Evolutionary conservation across 2,329 filamentous ascomycete genomes (phyloP).

Genomic region (Orbilia javanica): DNA sequence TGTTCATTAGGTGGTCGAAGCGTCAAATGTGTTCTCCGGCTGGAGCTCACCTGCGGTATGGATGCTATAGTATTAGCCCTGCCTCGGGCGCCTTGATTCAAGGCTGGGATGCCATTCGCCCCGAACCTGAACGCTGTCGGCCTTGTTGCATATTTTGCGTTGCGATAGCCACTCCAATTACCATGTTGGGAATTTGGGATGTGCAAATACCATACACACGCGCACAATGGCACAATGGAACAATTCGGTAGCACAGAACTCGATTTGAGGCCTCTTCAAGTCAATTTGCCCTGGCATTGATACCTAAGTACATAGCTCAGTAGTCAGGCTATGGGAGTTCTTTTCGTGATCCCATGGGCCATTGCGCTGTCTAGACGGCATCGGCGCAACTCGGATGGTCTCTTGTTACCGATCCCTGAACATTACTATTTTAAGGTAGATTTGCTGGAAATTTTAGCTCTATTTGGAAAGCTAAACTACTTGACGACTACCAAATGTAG

Average conservation of each 20-base stretch:
- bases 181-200: background rate
- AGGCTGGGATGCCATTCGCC: no score
- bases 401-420: conserved; percentile 25
- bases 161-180: background rate
- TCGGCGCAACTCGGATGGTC: conserved; percentile 20
- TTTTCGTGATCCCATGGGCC: background rate
- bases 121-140: no score
- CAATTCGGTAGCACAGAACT: background rate
- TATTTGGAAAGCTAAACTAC: conserved; percentile 1
- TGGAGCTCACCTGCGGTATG: background rate
- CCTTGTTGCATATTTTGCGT: conserved; percentile 36
- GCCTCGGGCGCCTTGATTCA: no score
- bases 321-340: background rate
- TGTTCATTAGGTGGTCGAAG: background rate
- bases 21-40: background rate
- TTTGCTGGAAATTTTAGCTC: conserved; percentile 24
- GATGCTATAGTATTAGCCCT: no score
- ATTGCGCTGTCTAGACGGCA: background rate
- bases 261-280: no score
- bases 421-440: conserved; percentile 5
- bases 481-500: background rate
- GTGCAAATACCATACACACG: no score
- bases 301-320: background rate
- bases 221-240: no score
- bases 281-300: background rate